Conservation (phyloP, 2,329 filamentous ascomycete genomes). For the Celoporthe dispersa region DNA sequence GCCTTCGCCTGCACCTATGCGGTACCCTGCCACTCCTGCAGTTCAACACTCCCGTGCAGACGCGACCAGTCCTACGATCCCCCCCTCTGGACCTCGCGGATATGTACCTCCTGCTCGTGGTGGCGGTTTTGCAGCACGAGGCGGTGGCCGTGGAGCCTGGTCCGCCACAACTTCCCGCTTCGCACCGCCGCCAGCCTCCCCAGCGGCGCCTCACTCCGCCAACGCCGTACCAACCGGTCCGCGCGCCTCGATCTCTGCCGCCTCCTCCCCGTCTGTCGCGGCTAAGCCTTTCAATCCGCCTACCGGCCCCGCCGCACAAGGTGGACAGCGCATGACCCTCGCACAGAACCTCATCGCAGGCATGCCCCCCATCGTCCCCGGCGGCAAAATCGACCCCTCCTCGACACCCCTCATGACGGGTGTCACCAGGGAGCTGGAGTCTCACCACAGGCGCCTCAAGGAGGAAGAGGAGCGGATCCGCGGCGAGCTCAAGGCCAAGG, state of each 20-base stretch:
- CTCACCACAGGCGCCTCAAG: constrained; percentile 57
- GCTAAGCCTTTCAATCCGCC: constrained; percentile 61
- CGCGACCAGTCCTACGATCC: constrained; percentile 51
- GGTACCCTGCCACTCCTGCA: constrained; percentile 32
- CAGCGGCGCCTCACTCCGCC: constrained; percentile 46
- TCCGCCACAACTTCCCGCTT: constrained; percentile 28
- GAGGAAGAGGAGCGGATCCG: constrained; percentile 64
- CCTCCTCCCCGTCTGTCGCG: constrained; percentile 42
- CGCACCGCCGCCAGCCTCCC: constrained; percentile 40
- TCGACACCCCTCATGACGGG: constrained; percentile 50
- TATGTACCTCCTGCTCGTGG: constrained; percentile 53
- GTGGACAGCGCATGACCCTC: constrained; percentile 48
- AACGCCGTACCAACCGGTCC: constrained; percentile 55
- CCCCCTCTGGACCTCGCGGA: constrained; percentile 59
- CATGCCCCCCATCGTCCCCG: constrained; percentile 56
- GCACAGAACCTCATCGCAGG: constrained; percentile 57
- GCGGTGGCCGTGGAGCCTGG: constrained; percentile 45
- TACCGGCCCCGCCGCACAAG: constrained; percentile 54
- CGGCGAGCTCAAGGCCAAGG: constrained; percentile 55
- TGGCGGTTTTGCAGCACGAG: constrained; percentile 48
- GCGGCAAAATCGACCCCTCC: constrained; percentile 57
- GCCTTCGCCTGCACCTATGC: constrained; percentile 40
- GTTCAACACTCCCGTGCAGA: constrained; percentile 44
- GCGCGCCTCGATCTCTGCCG: constrained; percentile 44
- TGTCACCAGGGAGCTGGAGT: constrained; percentile 57